Evolutionary conservation across 441 rosid genomes (phyloP), one percentile per base, ranked within the genome.

Genomic region (Raphanus hybrid): DNA sequence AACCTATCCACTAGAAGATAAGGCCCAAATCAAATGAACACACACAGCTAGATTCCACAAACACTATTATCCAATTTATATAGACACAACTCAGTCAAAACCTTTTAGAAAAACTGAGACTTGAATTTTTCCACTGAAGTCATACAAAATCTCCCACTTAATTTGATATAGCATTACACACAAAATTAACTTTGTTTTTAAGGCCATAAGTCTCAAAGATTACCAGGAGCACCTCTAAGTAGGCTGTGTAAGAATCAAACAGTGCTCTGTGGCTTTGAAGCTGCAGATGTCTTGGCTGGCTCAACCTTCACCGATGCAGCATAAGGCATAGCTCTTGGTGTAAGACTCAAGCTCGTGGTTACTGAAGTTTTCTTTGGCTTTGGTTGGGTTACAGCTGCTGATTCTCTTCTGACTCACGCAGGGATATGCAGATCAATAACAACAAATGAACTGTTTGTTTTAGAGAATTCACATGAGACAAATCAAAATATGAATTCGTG

Each of bases 11-110:
- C 69, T 57, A 77, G 14, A 64, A 58, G 18, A 18, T 34, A 29
- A 73, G 76, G 18, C 39, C 62, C 67, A 64, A 72, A 71, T 60
- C 63, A 32, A 45, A 62, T 52, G 43, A 75, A 10, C 54, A 75
- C 8, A 35, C 39, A 35, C 48, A 48, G 12, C 48, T 41, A 8
- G 10, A 50, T 12, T n/a, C 55, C 66, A 74, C 66, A 39, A 16
- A 65, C 41, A 39, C 45, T 14, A 52, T 3, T 74, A 50, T 69
- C 64, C 64, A 20, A n/a, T 50, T 61, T 55, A 61, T 68, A 66
- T 41, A 11, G 4, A 48, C 63, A 75, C 8, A 32, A 18, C 41
- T 74, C 8, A 45, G 23, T 5, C 26, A 58, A 45, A 59, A 67
- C 29, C 34, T 27, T 7, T 0, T 10, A 37, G 15, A 39, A 2